Percentiles rank a stretch among this genome's conserved stretches.
Conservation (phyloP, 768 basidiomycete genomes). For the Leucosporidium scottii region DNA sequence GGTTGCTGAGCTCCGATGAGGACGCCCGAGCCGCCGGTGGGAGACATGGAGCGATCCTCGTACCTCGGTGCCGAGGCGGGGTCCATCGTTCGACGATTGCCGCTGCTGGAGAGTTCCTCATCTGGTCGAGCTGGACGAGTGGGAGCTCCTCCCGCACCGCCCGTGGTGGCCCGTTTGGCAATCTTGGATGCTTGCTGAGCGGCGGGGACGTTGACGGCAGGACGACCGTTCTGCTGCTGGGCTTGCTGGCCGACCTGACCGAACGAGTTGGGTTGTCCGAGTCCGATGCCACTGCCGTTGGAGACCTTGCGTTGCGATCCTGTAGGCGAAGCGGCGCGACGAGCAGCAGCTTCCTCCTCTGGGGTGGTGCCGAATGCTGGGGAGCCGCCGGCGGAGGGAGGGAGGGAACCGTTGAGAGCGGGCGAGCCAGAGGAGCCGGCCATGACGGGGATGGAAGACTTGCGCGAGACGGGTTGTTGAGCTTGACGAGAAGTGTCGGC, state of each 20-base stretch:
- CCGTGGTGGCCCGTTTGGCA: slow-evolving; percentile 41
- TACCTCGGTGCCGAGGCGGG: neutral
- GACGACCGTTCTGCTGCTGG: neutral
- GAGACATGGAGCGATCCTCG: slow-evolving; percentile 20
- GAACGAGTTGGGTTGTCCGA: slow-evolving; percentile 1
- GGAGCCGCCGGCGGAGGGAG: neutral
- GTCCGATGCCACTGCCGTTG: neutral
- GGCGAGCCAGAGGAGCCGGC: slow-evolving; percentile 7
- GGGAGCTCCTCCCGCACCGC: slow-evolving; percentile 13
- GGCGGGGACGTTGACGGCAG: neutral
- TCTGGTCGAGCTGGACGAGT: slow-evolving; percentile 12
- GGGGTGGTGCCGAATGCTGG: neutral
- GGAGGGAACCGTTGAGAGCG: slow-evolving; percentile 6
- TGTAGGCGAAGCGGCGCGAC: neutral
- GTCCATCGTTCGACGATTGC: slow-evolving; percentile 4
- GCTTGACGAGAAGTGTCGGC: slow-evolving; percentile 44
- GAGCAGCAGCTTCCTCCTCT: neutral
- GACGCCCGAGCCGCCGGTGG: neutral
- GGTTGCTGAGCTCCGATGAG: slow-evolving; percentile 1
- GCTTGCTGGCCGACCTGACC: slow-evolving; percentile 9
- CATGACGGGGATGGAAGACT: slow-evolving; percentile 27
- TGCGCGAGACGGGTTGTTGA: slow-evolving; percentile 7
- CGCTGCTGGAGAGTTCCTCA: neutral
- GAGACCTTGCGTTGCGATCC: neutral
- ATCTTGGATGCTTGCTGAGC: slow-evolving; percentile 10